Evolutionary conservation across 2,329 filamentous ascomycete genomes (phyloP), one percentile per base, ranked within the genome.

Genomic region (Magnaporthiopsis incrustans): DNA sequence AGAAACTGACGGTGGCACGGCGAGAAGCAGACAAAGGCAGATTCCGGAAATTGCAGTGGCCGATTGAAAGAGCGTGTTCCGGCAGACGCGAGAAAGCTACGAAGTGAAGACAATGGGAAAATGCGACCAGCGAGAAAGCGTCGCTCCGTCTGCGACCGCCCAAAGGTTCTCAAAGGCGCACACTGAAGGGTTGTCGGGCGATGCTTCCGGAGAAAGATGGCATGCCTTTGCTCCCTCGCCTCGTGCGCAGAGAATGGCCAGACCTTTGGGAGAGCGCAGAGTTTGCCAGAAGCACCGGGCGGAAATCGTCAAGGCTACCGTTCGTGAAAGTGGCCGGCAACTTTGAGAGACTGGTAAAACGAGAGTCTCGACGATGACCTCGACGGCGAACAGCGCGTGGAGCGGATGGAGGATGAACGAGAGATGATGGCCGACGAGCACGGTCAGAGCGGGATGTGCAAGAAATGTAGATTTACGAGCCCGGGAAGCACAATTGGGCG

Each of bases 321-420:
- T 35, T 62, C 44, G 50, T 22, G 50, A 30, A 32, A 57, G 50
- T 11, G 30, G 27, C 50, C 61, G 22, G 53, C 61, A 62, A 57
- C 61, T 57, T 35, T 30, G 22, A 18, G 38, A 22, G 14, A 35
- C n/a, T 25, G 50, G 32, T 53, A 62, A 62, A 62, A 62, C 61
- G 61, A 62, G 61, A n/a, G 61, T 62, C 30, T 38, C 53, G 61
- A 62, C 61, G 61, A 62, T 62, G 5, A 25, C 50, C 50, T 33
- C 12, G 61, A 62, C 61, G 61, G 18, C 30, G 32, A 59, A 32
- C 57, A 59, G 58, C 56, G 33, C 33, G 61, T 6, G 30, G 27
- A 26, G n/a, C n/a, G 61, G 61, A 57, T 57, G 61, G 32, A 50
- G 30, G 8, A 53, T 53, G 22, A 53, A 53, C 44, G 44, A 53